Evolutionary conservation across 805 yeast species (phyloP), one percentile per base, ranked within the genome.

Genomic region (Starmerella scarabaei): DNA sequence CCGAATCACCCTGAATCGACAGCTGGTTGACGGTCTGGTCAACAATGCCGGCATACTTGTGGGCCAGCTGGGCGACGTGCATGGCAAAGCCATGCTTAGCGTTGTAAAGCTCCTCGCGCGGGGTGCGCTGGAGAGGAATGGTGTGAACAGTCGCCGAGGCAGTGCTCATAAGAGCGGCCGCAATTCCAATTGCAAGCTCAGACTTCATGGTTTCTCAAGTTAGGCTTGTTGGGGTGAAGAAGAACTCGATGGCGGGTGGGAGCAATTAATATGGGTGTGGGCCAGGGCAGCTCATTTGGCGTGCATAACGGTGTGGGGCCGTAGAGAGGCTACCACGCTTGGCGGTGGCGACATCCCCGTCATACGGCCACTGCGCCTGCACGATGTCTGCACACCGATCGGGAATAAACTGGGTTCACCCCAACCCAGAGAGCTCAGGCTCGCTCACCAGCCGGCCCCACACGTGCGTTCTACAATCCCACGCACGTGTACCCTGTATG

Each of bases 81-180:
- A 34, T 11, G 19, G 52, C 52, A 34, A 42, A 52, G 30, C 41
- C 16, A 41, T 36, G 45, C 41, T 44, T 41, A 33, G 39, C 36
- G 30, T 43, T 46, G 41, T 47, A 45, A 24, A 52, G 37, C 31
- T 47, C 44, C 17, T 38, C 44, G 17, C 30, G 32, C 27, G 48
- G 41, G 15, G 43, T 33, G 33, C 47, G 51, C 30, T 44, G 35
- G 27, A 49, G 40, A n/a, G 43, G 43, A 11, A 51, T 33, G 14
- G 45, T 31, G 42, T 44, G 53, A 18, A 48, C 48, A 12, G 43
- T 49, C 18, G 53, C 56, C 17, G 46, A 40, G 16, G 49, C 51
- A 8, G 47, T 40, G 33, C 43, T 39, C 40, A 48, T 30, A 17
- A 48, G 12, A 6, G 44, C 33, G 17, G 54, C 52, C 11, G 53